Evolutionary conservation across 1,284 basidiomycete species (phyloP).

Genomic region (Takashimella koratensis): DNA sequence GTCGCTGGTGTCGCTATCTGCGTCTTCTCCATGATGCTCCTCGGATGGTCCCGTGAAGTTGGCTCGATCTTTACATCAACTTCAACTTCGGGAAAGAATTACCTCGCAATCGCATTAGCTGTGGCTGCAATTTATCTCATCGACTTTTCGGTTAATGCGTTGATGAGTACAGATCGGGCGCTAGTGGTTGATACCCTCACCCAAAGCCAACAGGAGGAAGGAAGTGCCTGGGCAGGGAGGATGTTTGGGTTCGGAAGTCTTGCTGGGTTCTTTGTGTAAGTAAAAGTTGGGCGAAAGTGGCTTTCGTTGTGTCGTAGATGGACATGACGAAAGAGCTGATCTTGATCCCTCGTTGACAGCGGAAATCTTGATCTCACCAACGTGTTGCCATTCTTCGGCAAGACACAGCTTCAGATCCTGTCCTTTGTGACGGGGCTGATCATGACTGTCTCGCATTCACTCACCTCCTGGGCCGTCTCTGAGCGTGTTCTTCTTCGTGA

Average conservation of each 20-base stretch:
- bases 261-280: conserved; percentile 79
- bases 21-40: conserved; percentile 67
- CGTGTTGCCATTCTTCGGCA: conserved; percentile 60
- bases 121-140: conserved; percentile 81
- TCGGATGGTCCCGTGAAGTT: conserved; percentile 78
- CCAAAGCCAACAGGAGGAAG: conserved; percentile 69
- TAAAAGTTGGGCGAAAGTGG: too few relatives aligned
- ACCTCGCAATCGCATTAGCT: conserved; percentile 62
- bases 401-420: conserved; percentile 71
- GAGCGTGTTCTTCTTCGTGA: conserved; percentile 67
- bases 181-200: conserved; percentile 54
- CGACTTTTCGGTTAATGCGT: conserved; percentile 87
- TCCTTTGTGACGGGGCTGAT: conserved; percentile 52
- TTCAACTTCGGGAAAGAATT: background rate
- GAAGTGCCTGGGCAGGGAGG: conserved; percentile 91
- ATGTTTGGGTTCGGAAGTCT: conserved; percentile 81
- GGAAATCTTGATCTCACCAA: conserved; percentile 69
- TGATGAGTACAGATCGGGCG: conserved; percentile 51
- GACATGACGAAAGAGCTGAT: too few relatives aligned
- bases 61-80: conserved; percentile 56
- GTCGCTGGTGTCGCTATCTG: conserved; percentile 65
- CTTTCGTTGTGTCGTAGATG: too few relatives aligned
- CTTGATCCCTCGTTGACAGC: too few relatives aligned
- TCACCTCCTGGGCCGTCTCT: conserved; percentile 65
- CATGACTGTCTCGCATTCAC: conserved; percentile 50